Base-by-base conservation (phyloP, 2,329 filamentous ascomycete species). In the Apiospora rasikravindrae region DNA sequence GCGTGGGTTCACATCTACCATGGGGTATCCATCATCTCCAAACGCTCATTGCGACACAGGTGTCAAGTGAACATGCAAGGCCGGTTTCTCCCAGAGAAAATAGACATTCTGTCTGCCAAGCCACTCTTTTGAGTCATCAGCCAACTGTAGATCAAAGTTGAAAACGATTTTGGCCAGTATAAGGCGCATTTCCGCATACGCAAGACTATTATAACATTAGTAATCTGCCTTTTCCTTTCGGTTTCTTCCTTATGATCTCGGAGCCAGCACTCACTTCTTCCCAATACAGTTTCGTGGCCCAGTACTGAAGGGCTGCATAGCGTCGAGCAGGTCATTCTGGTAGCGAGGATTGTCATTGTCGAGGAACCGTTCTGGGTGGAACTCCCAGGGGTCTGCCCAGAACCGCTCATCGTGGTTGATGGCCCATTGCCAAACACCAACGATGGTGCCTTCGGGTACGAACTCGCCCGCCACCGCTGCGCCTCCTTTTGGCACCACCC, bases 281-380 rank as follows among this genome's bases (percentile, higher is more conserved):
- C 83, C 83, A 45, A 85, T 77, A 68, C 83, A 85, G 67, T 83
- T 83, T 22, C 83, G 74, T 37, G 83, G 81, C 4, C 84, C 82
- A 1, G 78, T 69, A 66, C 77, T 77, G 73, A 85, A 83, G 26
- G 83, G 80, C 75, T 83, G 80, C 73, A 83, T 77, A 22, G 78
- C 80, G 2, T 80, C 79, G 26, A 79, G 76, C 19, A 74, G 77
- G 69, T 85, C 84, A 22, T 73, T 74, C 51, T 74, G 75, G 73
- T 80, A 85, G 22, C 73, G 73, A 7, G 73, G 66, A 51, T 78
- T 77, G 22, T 71, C 68, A 53, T 77, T 76, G 14, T 72, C 75
- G 24, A 84, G 71, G 78, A 81, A 85, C 0, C 84, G 80, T 71
- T 85, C 83, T 0, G 85, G 84, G 22, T 77, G 76, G 75, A 83